phyloP scores from a whole-genome alignment of 1,284 basidiomycete species.

The Sanghuangporus sanghuang region DNA sequence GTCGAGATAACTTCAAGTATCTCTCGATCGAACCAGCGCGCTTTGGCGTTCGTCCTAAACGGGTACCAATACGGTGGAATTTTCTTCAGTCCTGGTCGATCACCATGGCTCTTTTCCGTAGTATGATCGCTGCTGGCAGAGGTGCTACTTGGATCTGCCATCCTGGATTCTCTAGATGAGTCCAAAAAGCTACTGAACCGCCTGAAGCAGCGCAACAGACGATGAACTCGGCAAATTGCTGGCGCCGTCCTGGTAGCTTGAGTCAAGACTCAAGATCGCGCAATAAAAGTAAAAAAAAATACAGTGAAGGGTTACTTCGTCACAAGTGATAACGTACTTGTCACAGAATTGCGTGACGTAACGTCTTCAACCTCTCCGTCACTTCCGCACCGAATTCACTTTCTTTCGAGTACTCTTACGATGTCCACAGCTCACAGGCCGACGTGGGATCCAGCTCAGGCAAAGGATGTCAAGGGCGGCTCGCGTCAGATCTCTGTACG shows the following conservation, averaged over 20 bases:
- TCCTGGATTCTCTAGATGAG: not conserved
- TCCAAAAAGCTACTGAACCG: not conserved
- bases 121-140: not conserved
- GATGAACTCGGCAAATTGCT: too few relatives aligned
- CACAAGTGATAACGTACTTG: too few relatives aligned
- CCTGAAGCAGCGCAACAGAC: not conserved
- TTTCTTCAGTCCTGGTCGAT: conserved; percentile 53
- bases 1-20: conserved; percentile 84
- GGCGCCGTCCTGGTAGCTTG: too few relatives aligned
- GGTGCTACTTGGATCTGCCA: not conserved
- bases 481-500: conserved; percentile 86
- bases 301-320: too few relatives aligned
- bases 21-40: conserved; percentile 83
- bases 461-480: conserved; percentile 80
- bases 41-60: conserved; percentile 89
- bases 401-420: not conserved
- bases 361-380: too few relatives aligned
- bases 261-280: too few relatives aligned
- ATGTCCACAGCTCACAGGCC: conserved; percentile 88
- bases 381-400: not conserved
- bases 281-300: too few relatives aligned
- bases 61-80: conserved; percentile 77
- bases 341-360: too few relatives aligned
- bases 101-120: not conserved
- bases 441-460: conserved; percentile 86